A percentile compares a stretch with the other conserved stretches of the same genome.
phyloP scores from a whole-genome alignment of 192 early-diverging fungal genomes.

The Dissophora ornata region DNA sequence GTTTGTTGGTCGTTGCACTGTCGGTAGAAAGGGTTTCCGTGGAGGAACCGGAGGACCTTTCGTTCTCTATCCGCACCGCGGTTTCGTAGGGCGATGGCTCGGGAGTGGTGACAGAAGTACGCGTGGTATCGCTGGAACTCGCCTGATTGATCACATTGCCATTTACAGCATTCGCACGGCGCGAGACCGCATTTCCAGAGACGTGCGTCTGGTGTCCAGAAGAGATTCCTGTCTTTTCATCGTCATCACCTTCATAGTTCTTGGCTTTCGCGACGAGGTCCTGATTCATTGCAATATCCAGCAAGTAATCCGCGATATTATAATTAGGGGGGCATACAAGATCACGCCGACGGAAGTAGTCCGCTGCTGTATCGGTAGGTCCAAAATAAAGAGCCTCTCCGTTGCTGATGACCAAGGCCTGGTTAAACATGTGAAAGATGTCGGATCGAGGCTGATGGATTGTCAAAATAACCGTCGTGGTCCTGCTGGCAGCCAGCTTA shows the following conservation, averaged over 20 bases:
- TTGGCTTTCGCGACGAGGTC: slow-evolving; percentile 7
- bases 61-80: slow-evolving; percentile 13
- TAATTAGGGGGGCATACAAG: slow-evolving; percentile 47
- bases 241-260: not conserved
- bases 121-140: slow-evolving; percentile 2
- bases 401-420: slow-evolving; percentile 47
- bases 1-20: not conserved
- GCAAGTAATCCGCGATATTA: slow-evolving; percentile 55
- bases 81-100: slow-evolving; percentile 12
- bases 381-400: slow-evolving; percentile 57
- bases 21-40: slow-evolving; percentile 18
- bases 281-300: slow-evolving; percentile 44
- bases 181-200: slow-evolving; percentile 9
- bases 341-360: slow-evolving; percentile 51
- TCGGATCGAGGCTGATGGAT: slow-evolving; percentile 64
- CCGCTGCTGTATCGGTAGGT: slow-evolving; percentile 29
- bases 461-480: slow-evolving; percentile 61
- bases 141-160: not conserved
- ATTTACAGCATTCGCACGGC: no score
- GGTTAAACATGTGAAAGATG: slow-evolving; percentile 61
- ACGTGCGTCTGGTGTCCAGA: slow-evolving; percentile 5
- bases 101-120: not conserved
- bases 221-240: slow-evolving; percentile 10
- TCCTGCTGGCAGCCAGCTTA: slow-evolving; percentile 56
- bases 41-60: slow-evolving; percentile 7